Evolutionary conservation across 371 early-diverging fungal genomes (phyloP).

Genomic region (Mucor mucedo): DNA sequence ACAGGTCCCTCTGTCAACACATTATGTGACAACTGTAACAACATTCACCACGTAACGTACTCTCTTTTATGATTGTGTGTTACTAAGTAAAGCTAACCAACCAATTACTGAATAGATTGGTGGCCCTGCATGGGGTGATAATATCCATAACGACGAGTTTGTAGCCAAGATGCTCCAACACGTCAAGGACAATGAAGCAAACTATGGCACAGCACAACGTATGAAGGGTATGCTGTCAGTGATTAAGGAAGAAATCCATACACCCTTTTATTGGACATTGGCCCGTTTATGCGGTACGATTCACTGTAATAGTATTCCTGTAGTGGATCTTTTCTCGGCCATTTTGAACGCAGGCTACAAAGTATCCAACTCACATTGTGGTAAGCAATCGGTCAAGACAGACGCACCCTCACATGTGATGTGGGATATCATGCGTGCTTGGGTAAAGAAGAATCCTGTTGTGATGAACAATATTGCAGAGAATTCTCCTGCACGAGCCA

Average conservation of each 20-base stretch:
- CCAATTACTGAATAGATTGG: constrained; percentile 59
- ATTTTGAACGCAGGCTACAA: constrained; percentile 92
- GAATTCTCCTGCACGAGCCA: constrained; percentile 71
- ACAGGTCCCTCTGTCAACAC: constrained; percentile 67
- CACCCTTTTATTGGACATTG: constrained; percentile 87
- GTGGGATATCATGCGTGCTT: constrained; percentile 92
- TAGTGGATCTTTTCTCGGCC: constrained; percentile 75
- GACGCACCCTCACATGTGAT: constrained; percentile 89
- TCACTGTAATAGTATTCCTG: constrained; percentile 65
- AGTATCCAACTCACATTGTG: constrained; percentile 92
- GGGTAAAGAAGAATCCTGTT: constrained; percentile 76
- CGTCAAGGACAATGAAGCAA: constrained; percentile 59
- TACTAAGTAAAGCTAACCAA: constrained; percentile 39
- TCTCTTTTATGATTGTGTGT: not conserved
- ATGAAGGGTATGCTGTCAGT: constrained; percentile 97
- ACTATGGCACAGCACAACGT: constrained; percentile 81
- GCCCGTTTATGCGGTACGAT: constrained; percentile 64
- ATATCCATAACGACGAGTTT: constrained; percentile 87
- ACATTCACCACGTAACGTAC: constrained; percentile 49
- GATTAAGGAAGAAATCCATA: constrained; percentile 83
- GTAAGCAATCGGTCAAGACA: constrained; percentile 91
- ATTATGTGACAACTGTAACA: constrained; percentile 77
- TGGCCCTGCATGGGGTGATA: constrained; percentile 94
- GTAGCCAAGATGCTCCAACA: constrained; percentile 72
- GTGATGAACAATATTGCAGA: constrained; percentile 67